Conservation (phyloP, 2,329 filamentous ascomycete genomes). For the Acephala macrosclerotiorum region DNA sequence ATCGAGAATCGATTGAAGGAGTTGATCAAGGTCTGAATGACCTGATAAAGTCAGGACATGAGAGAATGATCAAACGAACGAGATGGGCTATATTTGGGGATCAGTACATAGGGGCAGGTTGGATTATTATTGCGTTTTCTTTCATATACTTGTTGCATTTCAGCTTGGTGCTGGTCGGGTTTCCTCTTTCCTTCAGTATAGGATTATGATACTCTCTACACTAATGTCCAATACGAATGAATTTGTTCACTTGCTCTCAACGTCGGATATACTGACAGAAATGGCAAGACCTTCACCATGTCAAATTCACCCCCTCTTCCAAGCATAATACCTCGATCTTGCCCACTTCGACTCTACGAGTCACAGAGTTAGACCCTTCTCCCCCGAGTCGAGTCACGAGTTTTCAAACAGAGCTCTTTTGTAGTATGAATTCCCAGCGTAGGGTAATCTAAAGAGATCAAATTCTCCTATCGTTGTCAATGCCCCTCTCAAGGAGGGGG, state of each 20-base stretch:
- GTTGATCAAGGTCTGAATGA: conserved; percentile 57
- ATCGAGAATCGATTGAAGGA: conserved; percentile 82
- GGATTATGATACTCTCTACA: conserved; percentile 7
- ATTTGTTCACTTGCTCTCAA: not conserved
- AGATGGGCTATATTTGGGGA: not conserved
- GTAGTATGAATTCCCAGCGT: too few species aligned
- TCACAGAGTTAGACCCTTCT: too few species aligned
- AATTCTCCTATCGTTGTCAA: too few species aligned
- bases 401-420: too few species aligned
- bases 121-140: conserved; percentile 1
- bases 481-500: too few species aligned
- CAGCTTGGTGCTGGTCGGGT: conserved; percentile 8
- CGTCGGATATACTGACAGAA: too few species aligned
- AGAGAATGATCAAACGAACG: not conserved
- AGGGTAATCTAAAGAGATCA: too few species aligned
- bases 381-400: too few species aligned
- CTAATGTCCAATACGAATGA: not conserved
- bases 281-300: too few species aligned
- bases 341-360: too few species aligned
- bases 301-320: too few species aligned
- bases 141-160: conserved; percentile 10
- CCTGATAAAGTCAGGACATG: not conserved
- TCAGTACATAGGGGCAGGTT: not conserved
- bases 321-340: too few species aligned
- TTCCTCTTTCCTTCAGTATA: not conserved